These are phyloP conservation scores for Marasmius fiardii DNA, from an alignment of 1,284 basidiomycete genomes.

Conservation along the genomic window DNA sequence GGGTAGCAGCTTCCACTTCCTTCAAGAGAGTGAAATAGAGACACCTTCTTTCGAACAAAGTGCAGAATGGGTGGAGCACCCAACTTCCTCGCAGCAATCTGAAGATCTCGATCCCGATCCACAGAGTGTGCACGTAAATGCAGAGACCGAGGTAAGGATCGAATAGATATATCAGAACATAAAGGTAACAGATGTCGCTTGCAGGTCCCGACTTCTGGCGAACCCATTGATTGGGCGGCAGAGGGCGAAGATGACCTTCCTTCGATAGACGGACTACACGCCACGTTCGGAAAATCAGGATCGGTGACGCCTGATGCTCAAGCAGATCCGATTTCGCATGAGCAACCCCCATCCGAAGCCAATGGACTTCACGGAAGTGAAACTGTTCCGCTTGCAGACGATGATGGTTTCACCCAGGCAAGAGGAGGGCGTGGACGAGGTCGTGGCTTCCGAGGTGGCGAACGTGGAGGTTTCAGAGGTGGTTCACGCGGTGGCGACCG, in stretches of 20 bases:
- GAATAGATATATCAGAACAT: constrained; percentile 10
- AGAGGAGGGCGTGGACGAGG: constrained; percentile 37
- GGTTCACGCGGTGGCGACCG: constrained; percentile 35
- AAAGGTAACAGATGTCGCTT: not conserved
- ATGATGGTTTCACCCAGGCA: constrained; percentile 62
- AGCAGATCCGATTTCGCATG: not conserved
- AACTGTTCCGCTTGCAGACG: constrained; percentile 30
- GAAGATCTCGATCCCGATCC: constrained; percentile 25
- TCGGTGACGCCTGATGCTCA: constrained; percentile 17
- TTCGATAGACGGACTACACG: constrained; percentile 36
- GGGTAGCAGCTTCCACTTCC: constrained; percentile 68
- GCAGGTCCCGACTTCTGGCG: constrained; percentile 1
- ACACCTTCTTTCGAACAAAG: constrained; percentile 41
- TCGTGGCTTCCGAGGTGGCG: constrained; percentile 21
- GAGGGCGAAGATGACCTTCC: constrained; percentile 33
- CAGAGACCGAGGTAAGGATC: constrained; percentile 20
- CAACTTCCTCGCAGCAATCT: constrained; percentile 25
- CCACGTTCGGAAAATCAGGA: constrained; percentile 25
- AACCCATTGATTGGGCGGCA: constrained; percentile 18
- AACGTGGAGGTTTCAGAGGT: constrained; percentile 32
- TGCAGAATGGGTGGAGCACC: constrained; percentile 49
- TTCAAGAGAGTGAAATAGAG: constrained; percentile 75
- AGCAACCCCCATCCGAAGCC: constrained; percentile 11
- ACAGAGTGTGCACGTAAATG: constrained; percentile 26
- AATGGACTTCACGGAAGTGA: not conserved